Evolutionary conservation across 2,329 filamentous ascomycete genomes (phyloP).

Genomic region (Lachnellula hyalina): DNA sequence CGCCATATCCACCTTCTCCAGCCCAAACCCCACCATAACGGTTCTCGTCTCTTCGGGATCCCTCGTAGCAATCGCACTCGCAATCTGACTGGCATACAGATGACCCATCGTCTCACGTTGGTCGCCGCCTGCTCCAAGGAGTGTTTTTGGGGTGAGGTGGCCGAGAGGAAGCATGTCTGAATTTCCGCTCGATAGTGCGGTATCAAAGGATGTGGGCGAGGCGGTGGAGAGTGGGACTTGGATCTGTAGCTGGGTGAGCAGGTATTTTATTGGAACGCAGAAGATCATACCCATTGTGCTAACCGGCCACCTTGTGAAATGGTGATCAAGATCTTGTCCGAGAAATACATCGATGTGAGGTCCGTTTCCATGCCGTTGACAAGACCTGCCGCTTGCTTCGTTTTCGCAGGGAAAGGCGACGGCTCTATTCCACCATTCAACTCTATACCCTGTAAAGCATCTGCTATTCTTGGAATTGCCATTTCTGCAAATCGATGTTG

Average conservation of each 20-base stretch:
- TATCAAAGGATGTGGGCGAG: slow-evolving; percentile 53
- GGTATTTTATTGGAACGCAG: not conserved
- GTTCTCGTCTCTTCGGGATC: slow-evolving; percentile 59
- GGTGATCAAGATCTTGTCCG: slow-evolving; percentile 87
- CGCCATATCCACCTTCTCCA: slow-evolving; percentile 40
- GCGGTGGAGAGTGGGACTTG: slow-evolving; percentile 74
- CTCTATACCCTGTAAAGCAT: slow-evolving; percentile 9
- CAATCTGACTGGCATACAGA: slow-evolving; percentile 84
- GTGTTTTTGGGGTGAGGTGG: slow-evolving; percentile 78
- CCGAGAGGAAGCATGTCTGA: slow-evolving; percentile 61
- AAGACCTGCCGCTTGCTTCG: slow-evolving; percentile 44
- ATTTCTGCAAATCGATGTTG: slow-evolving; percentile 11
- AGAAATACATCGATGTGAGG: slow-evolving; percentile 67
- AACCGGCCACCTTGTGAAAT: slow-evolving; percentile 80
- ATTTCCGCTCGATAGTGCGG: slow-evolving; percentile 34
- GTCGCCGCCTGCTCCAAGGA: slow-evolving; percentile 76
- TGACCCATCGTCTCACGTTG: slow-evolving; percentile 81
- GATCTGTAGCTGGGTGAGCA: slow-evolving; percentile 43
- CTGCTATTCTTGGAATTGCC: slow-evolving; percentile 12
- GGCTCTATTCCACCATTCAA: slow-evolving; percentile 13
- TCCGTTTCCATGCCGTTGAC: slow-evolving; percentile 69
- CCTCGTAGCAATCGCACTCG: slow-evolving; percentile 68
- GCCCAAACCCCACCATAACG: slow-evolving; percentile 56
- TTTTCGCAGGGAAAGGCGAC: slow-evolving; percentile 25
- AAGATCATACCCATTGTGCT: slow-evolving; percentile 75